Evolutionary conservation across 345 rosid genomes (phyloP).

Genomic region (Crucihimalaya himalaica): DNA sequence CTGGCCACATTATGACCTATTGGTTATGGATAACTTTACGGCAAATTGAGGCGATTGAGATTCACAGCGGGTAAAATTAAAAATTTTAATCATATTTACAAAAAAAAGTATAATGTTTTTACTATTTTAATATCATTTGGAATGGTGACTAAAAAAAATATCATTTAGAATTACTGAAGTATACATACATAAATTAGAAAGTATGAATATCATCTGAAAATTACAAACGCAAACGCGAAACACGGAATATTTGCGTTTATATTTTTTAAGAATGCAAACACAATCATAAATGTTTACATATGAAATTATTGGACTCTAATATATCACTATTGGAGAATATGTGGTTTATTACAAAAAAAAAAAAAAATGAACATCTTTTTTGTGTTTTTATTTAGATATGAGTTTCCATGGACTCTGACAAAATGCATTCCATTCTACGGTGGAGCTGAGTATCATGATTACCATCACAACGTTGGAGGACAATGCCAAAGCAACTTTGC

Average conservation of each 20-base stretch:
- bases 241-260: too few species aligned
- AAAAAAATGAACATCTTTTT: background rate
- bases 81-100: background rate
- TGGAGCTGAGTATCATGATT: slow-evolving; percentile 86
- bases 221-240: too few species aligned
- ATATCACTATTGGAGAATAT: background rate
- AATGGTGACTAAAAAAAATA: too few species aligned
- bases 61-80: slow-evolving; percentile 68
- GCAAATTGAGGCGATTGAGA: slow-evolving; percentile 77
- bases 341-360: background rate
- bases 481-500: slow-evolving; percentile 90
- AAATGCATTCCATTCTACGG: slow-evolving; percentile 81
- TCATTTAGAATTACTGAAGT: too few species aligned
- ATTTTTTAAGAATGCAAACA: too few species aligned
- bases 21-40: slow-evolving; percentile 83
- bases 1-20: slow-evolving; percentile 73
- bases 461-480: slow-evolving; percentile 85
- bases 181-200: too few species aligned
- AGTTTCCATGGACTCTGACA: slow-evolving; percentile 67
- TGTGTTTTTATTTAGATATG: slow-evolving; percentile 50
- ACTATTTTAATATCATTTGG: too few species aligned
- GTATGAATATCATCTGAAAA: too few species aligned
- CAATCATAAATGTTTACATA: too few species aligned
- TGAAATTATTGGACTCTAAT: too few species aligned
- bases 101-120: too few species aligned